A percentile compares a stretch with the other conserved stretches of the same genome.
phyloP scores from a whole-genome alignment of 176 grass and related monocot species.

The Lolium perenne region DNA sequence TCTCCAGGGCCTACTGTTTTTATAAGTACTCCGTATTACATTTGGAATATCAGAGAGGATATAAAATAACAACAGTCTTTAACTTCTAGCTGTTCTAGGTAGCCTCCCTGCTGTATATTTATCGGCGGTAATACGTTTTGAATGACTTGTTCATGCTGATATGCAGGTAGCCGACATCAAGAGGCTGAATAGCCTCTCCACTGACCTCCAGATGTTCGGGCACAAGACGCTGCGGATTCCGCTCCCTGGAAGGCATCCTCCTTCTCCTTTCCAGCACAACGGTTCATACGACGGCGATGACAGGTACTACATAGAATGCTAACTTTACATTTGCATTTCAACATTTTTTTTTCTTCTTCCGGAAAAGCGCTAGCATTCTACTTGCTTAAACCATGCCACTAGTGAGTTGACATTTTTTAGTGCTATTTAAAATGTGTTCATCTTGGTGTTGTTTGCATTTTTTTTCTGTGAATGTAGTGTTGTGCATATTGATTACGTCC shows the following conservation, averaged over 20 bases:
- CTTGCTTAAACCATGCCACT: background rate
- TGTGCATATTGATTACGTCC: background rate
- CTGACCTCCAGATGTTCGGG: constrained; percentile 96
- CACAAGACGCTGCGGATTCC: constrained; percentile 88
- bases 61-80: constrained; percentile 37
- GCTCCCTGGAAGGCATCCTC: constrained; percentile 77
- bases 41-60: constrained; percentile 31
- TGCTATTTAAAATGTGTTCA: constrained; percentile 11
- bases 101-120: background rate
- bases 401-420: background rate
- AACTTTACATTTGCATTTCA: background rate
- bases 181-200: constrained; percentile 83
- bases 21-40: no score
- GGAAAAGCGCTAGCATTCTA: background rate
- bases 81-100: constrained; percentile 38
- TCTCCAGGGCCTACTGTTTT: constrained; percentile 27
- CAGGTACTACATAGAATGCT: constrained; percentile 44
- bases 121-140: constrained; percentile 20
- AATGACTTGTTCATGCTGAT: background rate
- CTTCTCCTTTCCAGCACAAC: constrained; percentile 61
- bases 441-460: background rate
- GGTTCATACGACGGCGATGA: constrained; percentile 42
- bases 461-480: no score
- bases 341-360: background rate
- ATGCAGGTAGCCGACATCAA: constrained; percentile 88